phyloP scores from a whole-genome alignment of 345 rosid genomes.

The Hypericum perforatum region DNA sequence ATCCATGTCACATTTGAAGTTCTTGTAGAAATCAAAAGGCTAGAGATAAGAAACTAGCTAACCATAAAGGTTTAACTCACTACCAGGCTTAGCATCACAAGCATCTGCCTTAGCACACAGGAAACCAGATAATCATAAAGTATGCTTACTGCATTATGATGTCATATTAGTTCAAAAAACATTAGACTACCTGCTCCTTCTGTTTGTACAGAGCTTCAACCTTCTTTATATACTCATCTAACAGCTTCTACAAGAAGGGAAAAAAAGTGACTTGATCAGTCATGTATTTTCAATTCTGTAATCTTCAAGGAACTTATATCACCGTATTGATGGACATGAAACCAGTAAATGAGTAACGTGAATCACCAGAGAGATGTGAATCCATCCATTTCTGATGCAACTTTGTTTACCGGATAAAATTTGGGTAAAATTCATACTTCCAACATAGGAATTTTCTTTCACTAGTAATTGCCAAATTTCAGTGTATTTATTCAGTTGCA shows the following conservation, averaged over 20 bases:
- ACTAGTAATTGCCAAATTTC: background rate
- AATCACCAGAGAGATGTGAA: too few species aligned
- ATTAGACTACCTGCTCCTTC: slow-evolving; percentile 74
- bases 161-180: background rate
- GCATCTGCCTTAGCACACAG: too few species aligned
- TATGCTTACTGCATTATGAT: background rate
- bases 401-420: too few species aligned
- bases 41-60: too few species aligned
- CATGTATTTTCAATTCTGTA: background rate
- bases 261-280: slow-evolving; percentile 1
- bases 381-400: too few species aligned
- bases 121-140: too few species aligned
- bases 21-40: too few species aligned
- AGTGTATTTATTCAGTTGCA: background rate
- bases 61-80: too few species aligned
- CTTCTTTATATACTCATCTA: slow-evolving; percentile 85
- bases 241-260: slow-evolving; percentile 57
- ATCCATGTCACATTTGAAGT: too few species aligned
- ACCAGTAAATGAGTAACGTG: too few species aligned
- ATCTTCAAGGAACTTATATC: background rate
- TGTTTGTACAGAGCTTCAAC: slow-evolving; percentile 64
- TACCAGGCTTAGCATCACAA: too few species aligned
- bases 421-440: too few species aligned
- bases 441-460: background rate
- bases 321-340: background rate